Percentiles rank a stretch among this genome's conserved stretches.
These are phyloP conservation scores for Simplicillium aogashimaense DNA, from an alignment of 2,329 filamentous ascomycete species.

Conservation along the genomic window DNA sequence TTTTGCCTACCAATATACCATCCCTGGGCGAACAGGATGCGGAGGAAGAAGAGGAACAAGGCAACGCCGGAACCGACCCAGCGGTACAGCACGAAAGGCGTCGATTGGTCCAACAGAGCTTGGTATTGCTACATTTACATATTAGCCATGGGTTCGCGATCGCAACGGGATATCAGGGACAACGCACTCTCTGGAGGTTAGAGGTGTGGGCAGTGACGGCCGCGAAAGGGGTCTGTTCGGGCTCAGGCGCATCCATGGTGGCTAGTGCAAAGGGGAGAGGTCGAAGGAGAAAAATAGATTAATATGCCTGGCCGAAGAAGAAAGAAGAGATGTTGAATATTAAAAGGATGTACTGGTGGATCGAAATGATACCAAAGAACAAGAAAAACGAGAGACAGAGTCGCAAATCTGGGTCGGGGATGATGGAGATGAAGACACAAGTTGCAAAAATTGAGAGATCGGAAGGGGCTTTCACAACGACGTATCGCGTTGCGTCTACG, in stretches of 20 bases:
- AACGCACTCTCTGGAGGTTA: constrained; percentile 59
- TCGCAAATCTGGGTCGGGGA: background rate
- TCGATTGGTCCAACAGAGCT: constrained; percentile 86
- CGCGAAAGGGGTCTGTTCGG: constrained; percentile 84
- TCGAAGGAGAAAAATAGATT: no score
- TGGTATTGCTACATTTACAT: constrained; percentile 66
- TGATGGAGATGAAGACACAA: no score
- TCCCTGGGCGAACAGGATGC: constrained; percentile 86
- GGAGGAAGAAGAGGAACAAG: constrained; percentile 73
- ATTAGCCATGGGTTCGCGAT: constrained; percentile 11
- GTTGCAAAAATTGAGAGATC: constrained; percentile 3
- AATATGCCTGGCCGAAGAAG: background rate
- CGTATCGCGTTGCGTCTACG: constrained; percentile 1
- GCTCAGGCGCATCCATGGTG: constrained; percentile 76
- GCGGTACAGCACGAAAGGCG: constrained; percentile 79
- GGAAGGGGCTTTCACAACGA: constrained; percentile 2
- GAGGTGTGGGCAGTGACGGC: constrained; percentile 81
- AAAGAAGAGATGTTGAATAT: background rate
- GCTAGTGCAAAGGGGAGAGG: background rate
- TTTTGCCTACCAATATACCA: constrained; percentile 85
- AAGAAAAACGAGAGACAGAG: background rate
- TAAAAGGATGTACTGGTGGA: constrained; percentile 1
- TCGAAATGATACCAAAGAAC: background rate
- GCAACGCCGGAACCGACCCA: constrained; percentile 76
- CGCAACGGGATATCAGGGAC: background rate